Base-by-base conservation (phyloP, 148 eudicot species). In the Rheum nobile region DNA sequence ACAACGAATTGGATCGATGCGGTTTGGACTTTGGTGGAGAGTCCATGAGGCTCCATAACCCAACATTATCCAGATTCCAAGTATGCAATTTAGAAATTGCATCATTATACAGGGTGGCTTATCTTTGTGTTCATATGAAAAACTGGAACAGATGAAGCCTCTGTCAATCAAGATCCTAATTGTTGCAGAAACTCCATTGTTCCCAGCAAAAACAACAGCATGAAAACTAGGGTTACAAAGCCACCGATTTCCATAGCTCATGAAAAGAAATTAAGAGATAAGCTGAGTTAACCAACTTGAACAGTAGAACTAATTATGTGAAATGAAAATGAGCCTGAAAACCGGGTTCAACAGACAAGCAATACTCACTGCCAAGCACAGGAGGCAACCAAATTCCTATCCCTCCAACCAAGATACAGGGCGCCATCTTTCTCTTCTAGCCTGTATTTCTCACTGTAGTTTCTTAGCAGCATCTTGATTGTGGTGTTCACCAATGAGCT, bases 321-420 rank as follows among this genome's bases (percentile, higher is more conserved):
- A 61, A 28, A 61, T 61, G 37, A 14, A 29, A 29, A 61, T 61
- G 67, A 61, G 19, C 67, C n/a, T 61, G 28, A 61, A 28, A 61
- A 29, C 67, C 0, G 35, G 19, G 65, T 26, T 8, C 34, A 11
- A 4, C 12, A 4, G 37, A 1, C 16, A 17, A 2, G 7, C 70
- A 6, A 21, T 4, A 35, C 26, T 32, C n/a, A 88, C 77, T 82
- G 88, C 96, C 92, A 88, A 0, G 96, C 96, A 63, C 90, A 80
- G 44, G 90, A 82, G 71, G 86, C 89, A 55, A 90, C 90, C 85
- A 88, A 78, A 74, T 88, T 87, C 74, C 88, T 81, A 52, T 84
- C 77, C 88, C 82, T 86, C 92, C 92, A 90, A 1, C 96, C 96
- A 71, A 90, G 92, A 78, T 80, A 88, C 39, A 90, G 81, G 55